Evolutionary conservation across 331 rosid species (phyloP).

Genomic region (Saraca asoca): DNA sequence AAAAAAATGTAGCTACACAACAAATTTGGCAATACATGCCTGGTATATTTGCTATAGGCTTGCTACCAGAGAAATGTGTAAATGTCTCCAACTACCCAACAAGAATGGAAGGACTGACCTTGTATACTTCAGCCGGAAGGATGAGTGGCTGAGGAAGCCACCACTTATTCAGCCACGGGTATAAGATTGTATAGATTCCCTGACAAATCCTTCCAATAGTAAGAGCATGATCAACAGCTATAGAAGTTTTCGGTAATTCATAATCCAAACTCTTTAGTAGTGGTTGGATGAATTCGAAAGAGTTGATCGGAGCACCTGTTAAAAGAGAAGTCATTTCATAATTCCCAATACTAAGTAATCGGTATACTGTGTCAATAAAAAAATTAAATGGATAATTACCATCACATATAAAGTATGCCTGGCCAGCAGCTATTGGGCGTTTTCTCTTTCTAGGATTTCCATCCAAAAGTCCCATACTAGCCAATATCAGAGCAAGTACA

Average conservation of each 20-base stretch:
- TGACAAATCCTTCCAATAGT: conserved; percentile 61
- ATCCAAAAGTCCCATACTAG: conserved; percentile 95
- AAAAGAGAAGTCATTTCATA: conserved; percentile 20
- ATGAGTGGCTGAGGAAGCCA: conserved; percentile 97
- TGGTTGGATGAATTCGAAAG: conserved; percentile 82
- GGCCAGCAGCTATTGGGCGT: conserved; percentile 82
- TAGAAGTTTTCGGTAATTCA: conserved; percentile 57
- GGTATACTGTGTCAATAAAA: background rate
- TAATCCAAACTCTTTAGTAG: conserved; percentile 72
- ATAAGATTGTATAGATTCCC: conserved; percentile 66
- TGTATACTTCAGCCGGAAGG: conserved; percentile 92
- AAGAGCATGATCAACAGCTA: conserved; percentile 66
- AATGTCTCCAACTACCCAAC: conserved; percentile 28
- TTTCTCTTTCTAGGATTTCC: conserved; percentile 49
- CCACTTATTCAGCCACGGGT: conserved; percentile 77
- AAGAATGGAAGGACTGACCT: conserved; percentile 49
- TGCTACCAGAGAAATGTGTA: conserved; percentile 12
- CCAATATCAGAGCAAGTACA: conserved; percentile 81
- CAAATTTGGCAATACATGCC: background rate
- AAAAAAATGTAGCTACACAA: background rate
- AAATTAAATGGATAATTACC: conserved; percentile 50
- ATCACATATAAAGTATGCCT: conserved; percentile 87
- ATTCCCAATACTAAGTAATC: conserved; percentile 15
- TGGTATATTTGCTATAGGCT: conserved; percentile 17
- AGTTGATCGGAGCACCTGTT: conserved; percentile 81